phyloP scores from a whole-genome alignment of 257 asterid species.

The Pogostemon cablin region DNA sequence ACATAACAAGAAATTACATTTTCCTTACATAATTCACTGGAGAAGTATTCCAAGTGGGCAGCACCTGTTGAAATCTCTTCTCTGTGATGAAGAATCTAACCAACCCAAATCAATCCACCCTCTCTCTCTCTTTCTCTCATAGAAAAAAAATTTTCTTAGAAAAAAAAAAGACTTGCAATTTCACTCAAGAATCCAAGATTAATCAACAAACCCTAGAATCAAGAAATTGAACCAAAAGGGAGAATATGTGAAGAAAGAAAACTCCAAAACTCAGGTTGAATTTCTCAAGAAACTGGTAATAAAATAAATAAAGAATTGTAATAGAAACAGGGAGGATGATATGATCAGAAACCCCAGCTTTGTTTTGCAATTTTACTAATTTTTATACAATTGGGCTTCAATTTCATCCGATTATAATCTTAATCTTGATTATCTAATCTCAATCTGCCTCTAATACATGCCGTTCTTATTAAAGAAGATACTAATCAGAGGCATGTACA shows the following conservation, averaged over 20 bases:
- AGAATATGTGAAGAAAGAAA: constrained; percentile 7
- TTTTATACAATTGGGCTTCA: constrained; percentile 32
- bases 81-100: constrained; percentile 21
- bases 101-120: constrained; percentile 3
- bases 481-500: constrained; percentile 6
- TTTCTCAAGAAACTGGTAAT: too few species aligned
- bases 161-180: too few species aligned
- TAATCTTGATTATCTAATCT: not conserved
- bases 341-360: constrained; percentile 12
- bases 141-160: not conserved
- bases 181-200: too few species aligned
- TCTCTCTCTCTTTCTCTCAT: constrained; percentile 7
- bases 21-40: constrained; percentile 37
- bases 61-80: constrained; percentile 9
- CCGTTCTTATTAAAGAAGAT: constrained; percentile 17
- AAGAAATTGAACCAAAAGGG: constrained; percentile 22
- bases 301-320: not conserved
- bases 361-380: constrained; percentile 41
- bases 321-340: not conserved
- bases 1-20: not conserved
- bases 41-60: constrained; percentile 8
- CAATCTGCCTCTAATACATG: constrained; percentile 20
- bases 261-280: too few species aligned
- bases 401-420: constrained; percentile 18
- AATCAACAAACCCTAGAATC: not conserved